Conservation (phyloP, 768 basidiomycete species). For the Mycena venus region DNA sequence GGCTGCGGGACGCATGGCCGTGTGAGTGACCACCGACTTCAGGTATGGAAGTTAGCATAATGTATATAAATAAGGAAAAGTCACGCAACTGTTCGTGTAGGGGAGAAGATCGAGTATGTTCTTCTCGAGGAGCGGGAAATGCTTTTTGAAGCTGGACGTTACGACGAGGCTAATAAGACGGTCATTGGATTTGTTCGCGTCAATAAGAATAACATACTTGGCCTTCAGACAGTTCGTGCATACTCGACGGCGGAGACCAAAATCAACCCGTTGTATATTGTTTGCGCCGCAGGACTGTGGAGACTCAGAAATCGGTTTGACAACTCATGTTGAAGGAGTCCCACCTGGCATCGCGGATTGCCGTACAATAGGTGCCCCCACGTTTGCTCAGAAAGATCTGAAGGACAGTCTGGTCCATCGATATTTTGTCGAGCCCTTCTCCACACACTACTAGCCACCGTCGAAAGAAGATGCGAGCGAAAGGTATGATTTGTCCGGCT, state of each 20-base stretch:
- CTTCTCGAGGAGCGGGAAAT: constrained; percentile 44
- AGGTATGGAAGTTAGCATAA: not conserved
- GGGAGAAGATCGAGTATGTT: constrained; percentile 45
- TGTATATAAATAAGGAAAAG: not conserved
- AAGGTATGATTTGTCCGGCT: constrained; percentile 43
- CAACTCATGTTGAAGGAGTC: too few species aligned
- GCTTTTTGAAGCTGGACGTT: constrained; percentile 36
- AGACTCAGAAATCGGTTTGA: not conserved
- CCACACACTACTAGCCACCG: constrained; percentile 42
- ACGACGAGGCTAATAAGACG: constrained; percentile 41
- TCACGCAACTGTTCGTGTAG: constrained; percentile 45
- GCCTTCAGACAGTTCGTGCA: constrained; percentile 33
- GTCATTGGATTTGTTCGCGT: not conserved
- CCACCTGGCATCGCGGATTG: constrained; percentile 34
- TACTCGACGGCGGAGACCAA: constrained; percentile 29
- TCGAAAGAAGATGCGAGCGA: constrained; percentile 41
- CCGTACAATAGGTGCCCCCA: constrained; percentile 45
- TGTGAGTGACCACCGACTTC: constrained; percentile 48
- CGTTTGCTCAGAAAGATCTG: constrained; percentile 40
- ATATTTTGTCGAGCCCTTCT: constrained; percentile 21
- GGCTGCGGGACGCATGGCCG: constrained; percentile 40
- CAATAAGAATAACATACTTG: constrained; percentile 23
- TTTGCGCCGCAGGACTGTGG: constrained; percentile 26
- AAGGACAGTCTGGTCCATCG: constrained; percentile 38
- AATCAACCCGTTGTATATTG: constrained; percentile 34